phyloP scores from a whole-genome alignment of 352 stramenopile genomes.

The Saprolegnia parasitica region DNA sequence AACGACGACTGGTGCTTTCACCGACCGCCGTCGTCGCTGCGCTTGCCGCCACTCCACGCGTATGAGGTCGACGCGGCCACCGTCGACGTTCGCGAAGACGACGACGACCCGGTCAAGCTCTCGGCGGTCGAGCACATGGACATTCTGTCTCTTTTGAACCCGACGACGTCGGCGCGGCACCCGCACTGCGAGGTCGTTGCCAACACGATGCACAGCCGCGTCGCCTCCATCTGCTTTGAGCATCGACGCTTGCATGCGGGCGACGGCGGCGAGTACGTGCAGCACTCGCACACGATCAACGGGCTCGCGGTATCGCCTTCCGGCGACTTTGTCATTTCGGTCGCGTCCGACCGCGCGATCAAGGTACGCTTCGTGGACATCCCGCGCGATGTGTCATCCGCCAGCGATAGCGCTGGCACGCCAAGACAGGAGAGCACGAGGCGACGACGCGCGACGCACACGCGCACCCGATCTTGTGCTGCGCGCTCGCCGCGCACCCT shows the following conservation, averaged over 20 bases:
- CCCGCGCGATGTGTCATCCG: neutral
- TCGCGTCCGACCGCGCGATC: neutral
- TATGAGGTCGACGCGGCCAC: neutral
- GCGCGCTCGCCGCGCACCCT: neutral
- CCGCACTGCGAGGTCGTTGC: neutral
- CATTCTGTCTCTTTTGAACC: conserved; percentile 5
- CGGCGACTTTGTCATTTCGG: neutral
- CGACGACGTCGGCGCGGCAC: neutral
- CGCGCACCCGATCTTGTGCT: neutral
- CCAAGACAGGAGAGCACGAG: neutral
- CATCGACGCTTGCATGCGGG: neutral
- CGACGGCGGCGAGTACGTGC: conserved; percentile 2
- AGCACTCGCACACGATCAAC: conserved; percentile 22
- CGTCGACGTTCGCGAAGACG: conserved; percentile 8
- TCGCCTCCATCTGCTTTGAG: neutral
- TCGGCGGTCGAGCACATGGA: conserved; percentile 4
- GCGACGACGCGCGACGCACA: conserved; percentile 9
- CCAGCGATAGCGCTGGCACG: neutral
- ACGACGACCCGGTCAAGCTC: conserved; percentile 11
- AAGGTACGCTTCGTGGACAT: neutral
- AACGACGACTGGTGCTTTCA: conserved; percentile 22
- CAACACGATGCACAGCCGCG: neutral
- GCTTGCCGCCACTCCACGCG: neutral
- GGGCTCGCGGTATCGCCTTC: neutral
- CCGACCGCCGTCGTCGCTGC: neutral